Percentiles rank a stretch among this genome's conserved stretches.
Conservation (phyloP, 169 alveolate genomes). For the Plasmodium gaboni region DNA sequence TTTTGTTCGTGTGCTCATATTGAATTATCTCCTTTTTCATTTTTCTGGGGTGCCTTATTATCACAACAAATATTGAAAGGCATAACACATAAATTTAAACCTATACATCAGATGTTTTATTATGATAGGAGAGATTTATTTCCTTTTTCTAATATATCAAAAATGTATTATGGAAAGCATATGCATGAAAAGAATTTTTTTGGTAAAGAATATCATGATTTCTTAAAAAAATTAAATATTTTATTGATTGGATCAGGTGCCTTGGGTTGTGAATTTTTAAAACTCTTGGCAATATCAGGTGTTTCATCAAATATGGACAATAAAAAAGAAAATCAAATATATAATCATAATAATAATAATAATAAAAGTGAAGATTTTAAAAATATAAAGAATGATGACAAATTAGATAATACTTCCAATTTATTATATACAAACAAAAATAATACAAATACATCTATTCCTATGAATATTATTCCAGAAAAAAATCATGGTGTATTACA, state of each 20-base stretch:
- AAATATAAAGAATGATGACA: not conserved
- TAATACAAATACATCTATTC: no score
- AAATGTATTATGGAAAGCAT: constrained; percentile 54
- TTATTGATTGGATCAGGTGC: constrained; percentile 98
- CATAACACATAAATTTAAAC: constrained; percentile 38
- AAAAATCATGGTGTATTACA: not conserved
- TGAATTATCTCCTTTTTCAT: constrained; percentile 64
- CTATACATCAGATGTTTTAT: constrained; percentile 54
- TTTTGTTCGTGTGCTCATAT: constrained; percentile 60
- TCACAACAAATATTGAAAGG: constrained; percentile 71
- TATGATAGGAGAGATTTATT: constrained; percentile 60
- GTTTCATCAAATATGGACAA: constrained; percentile 84
- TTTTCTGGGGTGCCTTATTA: constrained; percentile 43
- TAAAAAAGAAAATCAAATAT: not conserved
- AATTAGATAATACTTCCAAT: not conserved
- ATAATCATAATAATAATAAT: constrained; percentile 7
- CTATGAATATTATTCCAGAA: not conserved
- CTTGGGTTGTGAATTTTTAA: constrained; percentile 98
- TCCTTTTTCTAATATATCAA: constrained; percentile 46
- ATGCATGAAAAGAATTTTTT: constrained; percentile 67
- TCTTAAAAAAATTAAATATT: constrained; percentile 32
- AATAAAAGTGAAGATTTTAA: constrained; percentile 2
- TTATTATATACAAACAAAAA: no score
- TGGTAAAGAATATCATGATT: constrained; percentile 57
- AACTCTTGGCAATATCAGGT: constrained; percentile 97